A percentile compares a stretch with the other conserved stretches of the same genome.
These are phyloP conservation scores for Pleurotus sapidus DNA, from an alignment of 768 basidiomycete species.

Conservation along the genomic window DNA sequence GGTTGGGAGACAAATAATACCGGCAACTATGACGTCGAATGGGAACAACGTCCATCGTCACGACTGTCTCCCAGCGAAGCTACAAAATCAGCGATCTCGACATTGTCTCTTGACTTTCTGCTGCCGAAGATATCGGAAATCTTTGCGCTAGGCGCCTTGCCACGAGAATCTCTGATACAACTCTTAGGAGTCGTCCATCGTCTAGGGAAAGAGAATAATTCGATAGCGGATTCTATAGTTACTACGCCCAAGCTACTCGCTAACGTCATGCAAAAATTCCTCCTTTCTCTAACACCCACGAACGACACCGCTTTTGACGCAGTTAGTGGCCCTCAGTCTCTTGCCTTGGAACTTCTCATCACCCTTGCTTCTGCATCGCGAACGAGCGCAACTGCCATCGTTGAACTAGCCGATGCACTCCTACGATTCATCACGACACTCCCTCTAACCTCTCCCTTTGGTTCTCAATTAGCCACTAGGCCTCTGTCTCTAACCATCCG, in stretches of 20 bases:
- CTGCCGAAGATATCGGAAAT: slow-evolving; percentile 48
- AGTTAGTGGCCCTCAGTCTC: slow-evolving; percentile 34
- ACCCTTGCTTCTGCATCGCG: slow-evolving; percentile 65
- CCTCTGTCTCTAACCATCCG: slow-evolving; percentile 58
- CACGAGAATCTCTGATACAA: slow-evolving; percentile 48
- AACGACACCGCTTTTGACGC: slow-evolving; percentile 22
- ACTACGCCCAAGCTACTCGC: slow-evolving; percentile 50
- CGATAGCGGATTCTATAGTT: slow-evolving; percentile 48
- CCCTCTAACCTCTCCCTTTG: slow-evolving; percentile 39
- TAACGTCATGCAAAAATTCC: slow-evolving; percentile 50
- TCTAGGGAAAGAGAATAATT: slow-evolving; percentile 57
- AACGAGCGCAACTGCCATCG: slow-evolving; percentile 55
- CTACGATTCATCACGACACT: slow-evolving; percentile 68
- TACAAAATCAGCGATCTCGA: slow-evolving; percentile 21
- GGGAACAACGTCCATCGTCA: slow-evolving; percentile 20
- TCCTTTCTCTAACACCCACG: slow-evolving; percentile 46
- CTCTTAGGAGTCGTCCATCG: slow-evolving; percentile 59
- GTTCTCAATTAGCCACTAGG: slow-evolving; percentile 39
- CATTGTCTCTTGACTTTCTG: slow-evolving; percentile 39
- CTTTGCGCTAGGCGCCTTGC: slow-evolving; percentile 37
- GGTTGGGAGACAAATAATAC: slow-evolving; percentile 44
- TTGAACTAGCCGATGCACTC: slow-evolving; percentile 58
- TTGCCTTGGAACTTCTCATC: slow-evolving; percentile 54
- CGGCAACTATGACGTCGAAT: slow-evolving; percentile 39
- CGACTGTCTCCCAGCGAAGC: slow-evolving; percentile 19